Evolutionary conservation across 257 asterid genomes (phyloP).

Genomic region (Gentiana dahurica): DNA sequence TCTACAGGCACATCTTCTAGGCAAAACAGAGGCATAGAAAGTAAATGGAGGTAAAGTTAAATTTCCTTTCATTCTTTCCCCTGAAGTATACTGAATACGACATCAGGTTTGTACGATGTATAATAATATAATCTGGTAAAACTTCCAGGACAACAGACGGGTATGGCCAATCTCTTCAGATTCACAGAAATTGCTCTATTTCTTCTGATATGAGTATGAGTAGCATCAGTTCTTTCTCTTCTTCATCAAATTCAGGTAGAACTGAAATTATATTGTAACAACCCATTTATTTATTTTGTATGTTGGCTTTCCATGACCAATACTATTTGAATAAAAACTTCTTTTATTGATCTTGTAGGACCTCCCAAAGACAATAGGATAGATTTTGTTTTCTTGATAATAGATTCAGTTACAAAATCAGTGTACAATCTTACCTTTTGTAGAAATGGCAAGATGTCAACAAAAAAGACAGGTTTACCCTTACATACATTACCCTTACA

Average conservation of each 20-base stretch:
- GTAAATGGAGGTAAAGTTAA: constrained; percentile 53
- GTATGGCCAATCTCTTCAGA: constrained; percentile 43
- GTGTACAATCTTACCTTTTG: no score
- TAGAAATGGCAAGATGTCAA: no score
- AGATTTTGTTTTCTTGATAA: no score
- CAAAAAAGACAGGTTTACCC: no score
- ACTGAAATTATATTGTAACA: no score
- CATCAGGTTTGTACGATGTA: not conserved
- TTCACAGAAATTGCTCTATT: constrained; percentile 72
- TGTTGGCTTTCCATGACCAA: no score
- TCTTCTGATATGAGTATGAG: constrained; percentile 49
- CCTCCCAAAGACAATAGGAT: no score
- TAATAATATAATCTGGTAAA: constrained; percentile 14
- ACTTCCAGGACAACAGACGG: constrained; percentile 32
- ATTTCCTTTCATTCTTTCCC: not conserved
- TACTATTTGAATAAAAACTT: no score
- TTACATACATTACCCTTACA: no score
- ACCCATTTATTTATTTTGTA: no score
- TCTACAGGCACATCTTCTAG: constrained; percentile 63
- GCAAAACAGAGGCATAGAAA: constrained; percentile 64
- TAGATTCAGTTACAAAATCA: no score
- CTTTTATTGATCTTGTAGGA: constrained; percentile 19
- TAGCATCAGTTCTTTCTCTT: constrained; percentile 34
- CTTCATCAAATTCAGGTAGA: constrained; percentile 50
- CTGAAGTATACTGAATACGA: no score